Evolutionary conservation across 2,329 filamentous ascomycete genomes (phyloP).

Genomic region (Diaporthe sp.): DNA sequence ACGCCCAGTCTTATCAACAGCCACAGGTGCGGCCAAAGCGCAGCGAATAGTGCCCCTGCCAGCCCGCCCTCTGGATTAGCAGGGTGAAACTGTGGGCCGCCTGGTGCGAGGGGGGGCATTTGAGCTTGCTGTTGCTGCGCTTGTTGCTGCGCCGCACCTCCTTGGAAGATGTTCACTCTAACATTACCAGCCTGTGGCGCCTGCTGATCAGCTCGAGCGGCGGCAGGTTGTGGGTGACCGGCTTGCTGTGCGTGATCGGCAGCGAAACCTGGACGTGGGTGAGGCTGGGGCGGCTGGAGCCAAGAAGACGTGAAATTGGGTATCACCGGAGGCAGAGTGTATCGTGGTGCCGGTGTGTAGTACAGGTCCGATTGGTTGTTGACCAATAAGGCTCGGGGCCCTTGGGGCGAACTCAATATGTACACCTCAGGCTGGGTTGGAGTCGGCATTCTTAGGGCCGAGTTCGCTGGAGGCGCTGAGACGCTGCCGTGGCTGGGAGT

Average conservation of each 20-base stretch:
- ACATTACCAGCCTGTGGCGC: constrained; percentile 36
- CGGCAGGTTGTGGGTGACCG: constrained; percentile 40
- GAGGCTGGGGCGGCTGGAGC: constrained; percentile 43
- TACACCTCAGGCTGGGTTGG: constrained; percentile 65
- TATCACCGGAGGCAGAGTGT: not conserved
- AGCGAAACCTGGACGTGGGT: constrained; percentile 46
- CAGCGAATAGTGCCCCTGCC: constrained; percentile 55
- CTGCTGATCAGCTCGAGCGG: constrained; percentile 30
- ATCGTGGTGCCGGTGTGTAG: constrained; percentile 53
- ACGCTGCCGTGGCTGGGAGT: constrained; percentile 49
- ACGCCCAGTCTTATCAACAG: constrained; percentile 68
- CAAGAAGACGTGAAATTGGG: constrained; percentile 42
- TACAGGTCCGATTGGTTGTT: constrained; percentile 66
- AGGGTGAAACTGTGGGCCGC: constrained; percentile 48
- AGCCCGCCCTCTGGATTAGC: constrained; percentile 53
- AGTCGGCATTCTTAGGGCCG: constrained; percentile 41
- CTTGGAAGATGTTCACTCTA: constrained; percentile 31
- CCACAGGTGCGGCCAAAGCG: constrained; percentile 74
- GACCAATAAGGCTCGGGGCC: constrained; percentile 70
- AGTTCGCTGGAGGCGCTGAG: constrained; percentile 43
- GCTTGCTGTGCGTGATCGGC: constrained; percentile 41
- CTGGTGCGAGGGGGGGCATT: constrained; percentile 30
- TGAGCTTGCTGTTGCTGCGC: constrained; percentile 25
- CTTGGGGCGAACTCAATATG: constrained; percentile 71
- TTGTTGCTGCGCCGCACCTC: constrained; percentile 28